Percentiles rank a stretch among this genome's conserved stretches.
These are phyloP conservation scores for Sicyos baderoa DNA, from an alignment of 306 rosid genomes.

Conservation along the genomic window DNA sequence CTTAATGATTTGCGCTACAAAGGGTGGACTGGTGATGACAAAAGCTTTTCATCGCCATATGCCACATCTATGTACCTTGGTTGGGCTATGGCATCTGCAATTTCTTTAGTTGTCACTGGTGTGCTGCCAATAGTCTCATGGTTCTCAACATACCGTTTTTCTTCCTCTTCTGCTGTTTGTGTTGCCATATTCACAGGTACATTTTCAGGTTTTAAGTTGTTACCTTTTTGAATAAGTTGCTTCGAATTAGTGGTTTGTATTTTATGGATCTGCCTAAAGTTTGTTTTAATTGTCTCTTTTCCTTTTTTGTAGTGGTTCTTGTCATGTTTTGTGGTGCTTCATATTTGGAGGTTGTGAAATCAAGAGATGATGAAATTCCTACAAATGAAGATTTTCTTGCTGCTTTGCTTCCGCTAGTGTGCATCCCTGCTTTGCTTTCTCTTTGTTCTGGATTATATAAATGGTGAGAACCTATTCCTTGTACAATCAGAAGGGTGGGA, in stretches of 20 bases:
- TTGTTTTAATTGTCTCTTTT: neutral
- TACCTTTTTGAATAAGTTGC: constrained; percentile 12
- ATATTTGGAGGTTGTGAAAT: constrained; percentile 75
- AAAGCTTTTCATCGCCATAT: constrained; percentile 66
- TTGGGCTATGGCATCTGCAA: constrained; percentile 93
- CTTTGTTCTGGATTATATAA: constrained; percentile 88
- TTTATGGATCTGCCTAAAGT: neutral
- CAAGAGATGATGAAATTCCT: constrained; percentile 64
- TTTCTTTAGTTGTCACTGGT: constrained; percentile 75
- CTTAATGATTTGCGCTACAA: constrained; percentile 78
- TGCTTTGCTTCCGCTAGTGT: constrained; percentile 88
- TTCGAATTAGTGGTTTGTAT: constrained; percentile 14
- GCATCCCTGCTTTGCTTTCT: constrained; percentile 90
- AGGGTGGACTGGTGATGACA: constrained; percentile 74
- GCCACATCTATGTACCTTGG: constrained; percentile 82
- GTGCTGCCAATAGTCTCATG: constrained; percentile 89
- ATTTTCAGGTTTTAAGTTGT: neutral
- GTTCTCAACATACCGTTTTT: constrained; percentile 91
- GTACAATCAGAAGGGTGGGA: neutral
- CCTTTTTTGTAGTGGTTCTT: constrained; percentile 49
- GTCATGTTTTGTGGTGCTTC: constrained; percentile 88
- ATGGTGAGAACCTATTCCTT: constrained; percentile 50
- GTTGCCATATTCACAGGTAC: constrained; percentile 80
- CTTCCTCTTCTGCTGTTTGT: constrained; percentile 75
- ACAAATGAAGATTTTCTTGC: constrained; percentile 89